A percentile compares a stretch with the other conserved stretches of the same genome.
Conservation (phyloP, 345 rosid species). For the Nephelium lappaceum region DNA sequence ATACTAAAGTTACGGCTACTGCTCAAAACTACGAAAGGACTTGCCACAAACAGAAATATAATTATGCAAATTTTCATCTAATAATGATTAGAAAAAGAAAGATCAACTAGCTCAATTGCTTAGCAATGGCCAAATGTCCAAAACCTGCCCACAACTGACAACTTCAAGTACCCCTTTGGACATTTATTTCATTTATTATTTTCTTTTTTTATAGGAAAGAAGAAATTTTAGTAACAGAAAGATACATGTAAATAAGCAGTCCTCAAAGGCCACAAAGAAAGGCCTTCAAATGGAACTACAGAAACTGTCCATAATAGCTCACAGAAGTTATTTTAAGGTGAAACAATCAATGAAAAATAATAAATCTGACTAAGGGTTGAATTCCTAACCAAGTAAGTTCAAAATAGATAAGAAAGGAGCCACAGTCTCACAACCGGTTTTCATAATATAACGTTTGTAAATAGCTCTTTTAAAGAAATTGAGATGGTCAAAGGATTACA, state of each 20-base stretch:
- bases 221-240: neutral
- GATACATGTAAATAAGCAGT: neutral
- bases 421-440: neutral
- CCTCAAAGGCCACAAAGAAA: neutral
- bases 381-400: neutral
- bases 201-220: too few species aligned
- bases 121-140: neutral
- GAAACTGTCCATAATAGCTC: neutral
- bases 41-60: neutral
- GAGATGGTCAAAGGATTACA: neutral
- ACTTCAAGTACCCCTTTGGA: neutral
- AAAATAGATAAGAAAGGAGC: neutral
- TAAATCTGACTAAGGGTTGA: neutral
- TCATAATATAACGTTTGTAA: neutral
- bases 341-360: slow-evolving; percentile 5
- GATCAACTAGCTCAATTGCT: neutral
- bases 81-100: neutral
- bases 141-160: neutral
- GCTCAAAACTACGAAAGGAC: neutral
- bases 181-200: neutral
- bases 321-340: neutral
- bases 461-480: neutral
- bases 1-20: neutral
- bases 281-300: neutral
- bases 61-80: slow-evolving; percentile 3